Evolutionary conservation across 306 rosid species (phyloP).

Genomic region (Hippophae gyantsensis): DNA sequence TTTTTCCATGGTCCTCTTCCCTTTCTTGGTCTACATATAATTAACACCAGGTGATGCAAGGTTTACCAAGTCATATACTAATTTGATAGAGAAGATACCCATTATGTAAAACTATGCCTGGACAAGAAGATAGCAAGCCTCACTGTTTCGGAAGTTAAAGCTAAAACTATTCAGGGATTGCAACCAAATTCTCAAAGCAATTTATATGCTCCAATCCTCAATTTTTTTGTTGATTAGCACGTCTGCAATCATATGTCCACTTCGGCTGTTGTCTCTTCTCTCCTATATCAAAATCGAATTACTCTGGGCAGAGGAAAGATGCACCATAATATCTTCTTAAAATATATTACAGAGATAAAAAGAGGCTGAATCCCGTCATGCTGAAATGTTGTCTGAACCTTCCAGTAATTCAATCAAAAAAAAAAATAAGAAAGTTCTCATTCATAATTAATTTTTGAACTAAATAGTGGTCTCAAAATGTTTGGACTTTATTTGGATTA

Average conservation of each 20-base stretch:
- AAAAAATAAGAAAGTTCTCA: not conserved
- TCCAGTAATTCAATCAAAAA: not conserved
- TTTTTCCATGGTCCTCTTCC: slow-evolving; percentile 21
- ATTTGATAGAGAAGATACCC: slow-evolving; percentile 6
- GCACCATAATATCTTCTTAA: too few species aligned
- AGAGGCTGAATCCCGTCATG: too few species aligned
- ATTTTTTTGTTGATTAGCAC: not conserved
- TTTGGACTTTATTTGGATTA: too few species aligned
- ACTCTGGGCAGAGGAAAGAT: too few species aligned
- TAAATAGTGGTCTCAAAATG: too few species aligned
- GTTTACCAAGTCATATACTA: slow-evolving; percentile 12
- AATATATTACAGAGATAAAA: too few species aligned
- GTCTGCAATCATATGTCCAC: not conserved
- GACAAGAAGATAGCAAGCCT: slow-evolving; percentile 11
- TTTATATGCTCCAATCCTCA: too few species aligned
- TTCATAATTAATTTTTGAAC: too few species aligned
- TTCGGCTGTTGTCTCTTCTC: too few species aligned
- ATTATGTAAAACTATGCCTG: slow-evolving; percentile 1
- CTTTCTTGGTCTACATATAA: slow-evolving; percentile 25
- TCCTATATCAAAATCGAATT: too few species aligned
- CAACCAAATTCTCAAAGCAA: not conserved
- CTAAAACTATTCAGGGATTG: not conserved
- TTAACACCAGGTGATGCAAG: slow-evolving; percentile 22
- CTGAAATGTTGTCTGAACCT: not conserved
- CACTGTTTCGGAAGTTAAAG: not conserved